phyloP scores from a whole-genome alignment of 164 flowering plant species.

The Annona squamosa region DNA sequence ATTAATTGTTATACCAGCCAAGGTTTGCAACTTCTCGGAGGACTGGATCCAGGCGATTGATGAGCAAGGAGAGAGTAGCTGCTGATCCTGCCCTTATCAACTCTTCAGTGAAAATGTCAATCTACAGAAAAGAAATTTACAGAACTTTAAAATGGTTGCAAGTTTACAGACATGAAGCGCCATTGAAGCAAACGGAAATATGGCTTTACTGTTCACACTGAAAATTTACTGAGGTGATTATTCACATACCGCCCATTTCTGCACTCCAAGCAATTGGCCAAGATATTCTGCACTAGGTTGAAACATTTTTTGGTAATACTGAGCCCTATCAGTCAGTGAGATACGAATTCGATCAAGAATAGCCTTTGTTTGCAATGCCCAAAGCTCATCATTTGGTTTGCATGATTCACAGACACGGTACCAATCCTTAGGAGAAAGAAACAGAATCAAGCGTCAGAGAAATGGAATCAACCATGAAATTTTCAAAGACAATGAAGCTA shows the following conservation, averaged over 20 bases:
- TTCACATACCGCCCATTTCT: conserved; percentile 27
- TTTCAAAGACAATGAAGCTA: conserved; percentile 2
- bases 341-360: conserved; percentile 22
- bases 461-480: conserved; percentile 1
- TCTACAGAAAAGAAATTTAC: conserved; percentile 7
- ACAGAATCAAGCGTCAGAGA: conserved; percentile 2
- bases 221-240: background rate
- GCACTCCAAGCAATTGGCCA: conserved; percentile 23
- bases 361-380: conserved; percentile 32
- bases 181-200: background rate
- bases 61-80: conserved; percentile 21
- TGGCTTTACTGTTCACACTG: background rate
- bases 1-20: conserved; percentile 19
- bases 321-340: conserved; percentile 19
- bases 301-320: conserved; percentile 19
- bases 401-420: conserved; percentile 21
- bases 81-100: conserved; percentile 25
- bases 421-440: conserved; percentile 23
- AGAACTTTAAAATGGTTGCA: background rate
- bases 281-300: conserved; percentile 30
- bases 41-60: conserved; percentile 24
- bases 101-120: conserved; percentile 28
- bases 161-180: background rate
- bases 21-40: conserved; percentile 24
- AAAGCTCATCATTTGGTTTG: conserved; percentile 19